Percentiles rank a stretch among this genome's conserved stretches.
phyloP scores from a whole-genome alignment of 2,329 filamentous ascomycete genomes.

The Monilinia polystroma region DNA sequence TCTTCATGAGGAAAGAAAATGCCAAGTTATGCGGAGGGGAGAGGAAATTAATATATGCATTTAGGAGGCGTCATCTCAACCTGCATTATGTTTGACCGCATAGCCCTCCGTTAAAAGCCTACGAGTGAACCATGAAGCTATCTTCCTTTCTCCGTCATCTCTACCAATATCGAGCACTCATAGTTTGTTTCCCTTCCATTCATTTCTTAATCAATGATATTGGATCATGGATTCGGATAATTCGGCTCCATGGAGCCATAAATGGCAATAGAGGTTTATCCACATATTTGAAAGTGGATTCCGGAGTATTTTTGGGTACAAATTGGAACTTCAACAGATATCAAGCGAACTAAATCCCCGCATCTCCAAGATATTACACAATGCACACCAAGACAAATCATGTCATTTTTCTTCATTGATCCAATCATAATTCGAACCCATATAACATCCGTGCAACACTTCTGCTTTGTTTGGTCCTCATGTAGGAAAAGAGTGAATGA shows the following conservation, averaged over 20 bases:
- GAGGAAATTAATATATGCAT: neutral
- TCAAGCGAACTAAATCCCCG: neutral
- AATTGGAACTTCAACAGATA: neutral
- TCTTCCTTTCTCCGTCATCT: neutral
- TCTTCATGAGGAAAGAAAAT: neutral
- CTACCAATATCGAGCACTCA: no score
- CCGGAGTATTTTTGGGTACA: neutral
- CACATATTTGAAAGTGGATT: neutral
- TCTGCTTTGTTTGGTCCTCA: neutral
- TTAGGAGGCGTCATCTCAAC: neutral
- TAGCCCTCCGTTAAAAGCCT: neutral
- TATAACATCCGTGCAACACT: neutral
- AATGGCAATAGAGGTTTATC: neutral
- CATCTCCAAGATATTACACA: neutral
- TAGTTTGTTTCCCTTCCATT: no score
- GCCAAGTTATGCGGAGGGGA: neutral
- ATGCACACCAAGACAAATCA: neutral
- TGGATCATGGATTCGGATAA: neutral
- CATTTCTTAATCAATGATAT: no score
- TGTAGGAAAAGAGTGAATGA: neutral
- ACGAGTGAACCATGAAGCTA: neutral
- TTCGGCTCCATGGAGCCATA: neutral
- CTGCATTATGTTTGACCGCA: no score
- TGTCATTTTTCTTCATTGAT: neutral
- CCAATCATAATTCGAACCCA: neutral